Evolutionary conservation across 2,329 filamentous ascomycete genomes (phyloP).

Genomic region (Aspergillus novofumigatus): DNA sequence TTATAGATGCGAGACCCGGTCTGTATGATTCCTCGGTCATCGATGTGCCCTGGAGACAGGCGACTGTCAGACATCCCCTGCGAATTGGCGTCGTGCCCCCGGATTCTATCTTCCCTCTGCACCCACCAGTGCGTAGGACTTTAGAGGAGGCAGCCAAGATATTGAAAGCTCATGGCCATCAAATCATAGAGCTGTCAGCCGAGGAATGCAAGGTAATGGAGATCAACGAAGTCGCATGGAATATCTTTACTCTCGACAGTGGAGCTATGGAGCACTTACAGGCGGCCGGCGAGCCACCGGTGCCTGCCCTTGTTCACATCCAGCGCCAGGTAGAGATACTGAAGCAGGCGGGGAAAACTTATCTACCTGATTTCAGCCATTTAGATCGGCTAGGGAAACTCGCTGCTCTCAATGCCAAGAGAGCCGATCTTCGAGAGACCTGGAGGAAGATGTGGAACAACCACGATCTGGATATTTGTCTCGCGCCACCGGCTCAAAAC

Average conservation of each 20-base stretch:
- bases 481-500: constrained; percentile 46
- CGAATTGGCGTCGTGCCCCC: constrained; percentile 47
- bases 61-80: constrained; percentile 21
- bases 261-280: constrained; percentile 12
- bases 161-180: constrained; percentile 44
- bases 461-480: constrained; percentile 47
- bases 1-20: constrained; percentile 11
- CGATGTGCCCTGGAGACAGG: constrained; percentile 18
- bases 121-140: constrained; percentile 46
- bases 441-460: constrained; percentile 42
- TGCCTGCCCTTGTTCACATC: constrained; percentile 15
- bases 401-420: constrained; percentile 20
- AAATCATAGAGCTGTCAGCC: constrained; percentile 31
- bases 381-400: constrained; percentile 14
- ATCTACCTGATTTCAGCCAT: constrained; percentile 8
- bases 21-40: constrained; percentile 17
- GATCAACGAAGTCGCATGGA: constrained; percentile 18
- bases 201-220: constrained; percentile 11
- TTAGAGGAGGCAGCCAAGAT: constrained; percentile 36
- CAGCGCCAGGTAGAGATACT: constrained; percentile 7
- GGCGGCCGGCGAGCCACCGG: constrained; percentile 22
- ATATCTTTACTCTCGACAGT: constrained; percentile 21
- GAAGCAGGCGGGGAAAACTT: background rate
- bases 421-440: constrained; percentile 29
- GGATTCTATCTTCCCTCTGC: constrained; percentile 45